Percentiles rank a stretch among this genome's conserved stretches.
phyloP scores from a whole-genome alignment of 352 stramenopile genomes.

The Peronosclerospora sorghi region DNA sequence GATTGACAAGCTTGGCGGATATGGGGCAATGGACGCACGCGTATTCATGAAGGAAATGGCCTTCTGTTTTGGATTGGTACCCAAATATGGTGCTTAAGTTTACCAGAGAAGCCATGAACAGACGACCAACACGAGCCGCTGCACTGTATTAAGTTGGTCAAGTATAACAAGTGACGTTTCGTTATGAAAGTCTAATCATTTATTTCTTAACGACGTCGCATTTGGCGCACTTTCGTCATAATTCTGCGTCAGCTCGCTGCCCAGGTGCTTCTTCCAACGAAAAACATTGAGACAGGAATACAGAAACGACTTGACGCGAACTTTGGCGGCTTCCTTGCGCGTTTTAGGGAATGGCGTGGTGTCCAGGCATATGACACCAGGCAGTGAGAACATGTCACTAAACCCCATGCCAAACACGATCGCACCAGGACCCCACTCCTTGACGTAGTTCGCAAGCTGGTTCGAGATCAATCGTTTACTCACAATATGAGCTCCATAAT shows the following conservation, averaged over 20 bases:
- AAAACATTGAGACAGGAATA: constrained; percentile 58
- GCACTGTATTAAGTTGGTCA: no score
- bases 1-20: constrained; percentile 38
- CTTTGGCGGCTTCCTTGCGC: constrained; percentile 52
- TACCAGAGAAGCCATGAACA: not conserved
- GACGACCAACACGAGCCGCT: no score
- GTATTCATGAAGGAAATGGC: constrained; percentile 73
- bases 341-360: constrained; percentile 75
- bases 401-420: constrained; percentile 84
- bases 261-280: constrained; percentile 69
- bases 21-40: constrained; percentile 57
- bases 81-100: constrained; percentile 66
- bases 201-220: no score
- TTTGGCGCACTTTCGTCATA: constrained; percentile 13
- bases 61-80: constrained; percentile 60
- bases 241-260: constrained; percentile 65
- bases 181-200: not conserved
- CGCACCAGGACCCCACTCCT: constrained; percentile 73
- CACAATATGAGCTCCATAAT: constrained; percentile 83
- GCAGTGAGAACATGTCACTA: constrained; percentile 79
- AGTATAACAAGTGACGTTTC: not conserved
- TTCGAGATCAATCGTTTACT: constrained; percentile 78
- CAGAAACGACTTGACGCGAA: constrained; percentile 66
- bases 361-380: constrained; percentile 71
- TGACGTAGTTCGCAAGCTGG: constrained; percentile 73